A percentile compares a stretch with the other conserved stretches of the same genome.
Conservation (phyloP, 176 grass and related monocot species). For the Triticum turgidum region DNA sequence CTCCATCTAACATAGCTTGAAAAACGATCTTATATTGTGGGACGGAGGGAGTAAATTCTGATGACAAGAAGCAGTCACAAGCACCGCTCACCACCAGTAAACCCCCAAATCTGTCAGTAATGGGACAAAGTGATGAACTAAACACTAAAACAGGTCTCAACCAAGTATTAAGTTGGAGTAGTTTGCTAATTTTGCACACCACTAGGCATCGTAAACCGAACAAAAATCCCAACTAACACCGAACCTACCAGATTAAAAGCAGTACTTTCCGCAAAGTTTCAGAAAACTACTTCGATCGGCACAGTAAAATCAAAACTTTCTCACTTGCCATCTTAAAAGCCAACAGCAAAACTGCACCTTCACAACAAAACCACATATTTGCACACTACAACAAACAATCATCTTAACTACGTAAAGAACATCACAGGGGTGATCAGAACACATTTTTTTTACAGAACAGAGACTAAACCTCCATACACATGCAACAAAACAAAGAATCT, state of each 20-base stretch:
- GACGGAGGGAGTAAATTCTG: too few relatives aligned
- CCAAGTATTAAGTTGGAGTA: not conserved
- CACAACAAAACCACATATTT: not conserved
- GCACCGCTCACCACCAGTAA: not conserved
- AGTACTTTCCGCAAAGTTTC: not conserved
- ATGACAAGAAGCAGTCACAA: not conserved
- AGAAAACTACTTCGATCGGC: not conserved
- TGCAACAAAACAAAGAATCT: not conserved
- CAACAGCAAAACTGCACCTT: constrained; percentile 9
- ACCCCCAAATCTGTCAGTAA: not conserved
- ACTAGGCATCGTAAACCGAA: constrained; percentile 3
- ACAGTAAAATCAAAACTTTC: constrained; percentile 8
- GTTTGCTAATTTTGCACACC: not conserved
- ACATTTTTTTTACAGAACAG: not conserved
- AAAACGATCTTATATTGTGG: too few relatives aligned
- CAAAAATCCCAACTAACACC: not conserved
- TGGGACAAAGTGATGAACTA: not conserved
- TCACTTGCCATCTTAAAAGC: not conserved
- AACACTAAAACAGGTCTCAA: not conserved
- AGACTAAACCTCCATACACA: not conserved
- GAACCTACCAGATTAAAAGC: not conserved
- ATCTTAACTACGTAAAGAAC: not conserved
- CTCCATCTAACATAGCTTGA: too few relatives aligned
- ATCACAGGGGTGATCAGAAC: not conserved
- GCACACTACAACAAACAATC: not conserved